A percentile compares a stretch with the other conserved stretches of the same genome.
phyloP scores from a whole-genome alignment of 1,139 yeast species.

The Saccharomyces uvarum region DNA sequence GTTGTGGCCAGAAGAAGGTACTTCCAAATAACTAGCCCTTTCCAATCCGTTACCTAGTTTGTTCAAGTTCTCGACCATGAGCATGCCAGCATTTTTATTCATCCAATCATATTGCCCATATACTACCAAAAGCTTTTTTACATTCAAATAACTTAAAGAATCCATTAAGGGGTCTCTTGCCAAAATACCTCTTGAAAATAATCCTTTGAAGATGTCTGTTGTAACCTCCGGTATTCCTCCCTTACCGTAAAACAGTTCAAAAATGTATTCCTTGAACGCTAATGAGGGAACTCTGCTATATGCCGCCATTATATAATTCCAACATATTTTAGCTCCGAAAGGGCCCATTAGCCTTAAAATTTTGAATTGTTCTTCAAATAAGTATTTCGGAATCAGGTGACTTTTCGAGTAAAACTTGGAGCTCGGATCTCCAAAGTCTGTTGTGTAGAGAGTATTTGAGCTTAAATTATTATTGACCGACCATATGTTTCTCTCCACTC shows the following conservation, averaged over 20 bases:
- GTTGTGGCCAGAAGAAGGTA: constrained; percentile 62
- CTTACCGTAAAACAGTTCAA: constrained; percentile 17
- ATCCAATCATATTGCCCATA: constrained; percentile 80
- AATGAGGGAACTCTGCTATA: constrained; percentile 41
- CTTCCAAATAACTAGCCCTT: constrained; percentile 35
- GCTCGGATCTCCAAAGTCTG: constrained; percentile 17
- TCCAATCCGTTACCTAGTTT: constrained; percentile 18
- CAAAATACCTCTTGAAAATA: constrained; percentile 34
- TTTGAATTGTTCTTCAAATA: constrained; percentile 34
- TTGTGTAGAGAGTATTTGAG: constrained; percentile 11
- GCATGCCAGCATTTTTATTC: constrained; percentile 61
- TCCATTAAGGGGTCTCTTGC: constrained; percentile 65
- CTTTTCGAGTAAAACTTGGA: constrained; percentile 22
- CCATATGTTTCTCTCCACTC: constrained; percentile 67
- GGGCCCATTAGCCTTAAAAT: constrained; percentile 49
- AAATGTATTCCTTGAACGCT: constrained; percentile 19
- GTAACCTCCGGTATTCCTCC: constrained; percentile 11
- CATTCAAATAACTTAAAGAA: constrained; percentile 38
- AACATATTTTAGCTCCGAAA: constrained; percentile 50
- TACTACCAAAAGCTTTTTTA: constrained; percentile 45
- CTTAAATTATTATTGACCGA: constrained; percentile 43
- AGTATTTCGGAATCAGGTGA: constrained; percentile 21
- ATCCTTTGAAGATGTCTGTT: constrained; percentile 50
- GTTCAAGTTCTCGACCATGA: constrained; percentile 38
- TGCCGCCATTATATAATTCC: constrained; percentile 47